phyloP scores from a whole-genome alignment of 371 early-diverging fungal genomes.

The Mucor indicus region DNA sequence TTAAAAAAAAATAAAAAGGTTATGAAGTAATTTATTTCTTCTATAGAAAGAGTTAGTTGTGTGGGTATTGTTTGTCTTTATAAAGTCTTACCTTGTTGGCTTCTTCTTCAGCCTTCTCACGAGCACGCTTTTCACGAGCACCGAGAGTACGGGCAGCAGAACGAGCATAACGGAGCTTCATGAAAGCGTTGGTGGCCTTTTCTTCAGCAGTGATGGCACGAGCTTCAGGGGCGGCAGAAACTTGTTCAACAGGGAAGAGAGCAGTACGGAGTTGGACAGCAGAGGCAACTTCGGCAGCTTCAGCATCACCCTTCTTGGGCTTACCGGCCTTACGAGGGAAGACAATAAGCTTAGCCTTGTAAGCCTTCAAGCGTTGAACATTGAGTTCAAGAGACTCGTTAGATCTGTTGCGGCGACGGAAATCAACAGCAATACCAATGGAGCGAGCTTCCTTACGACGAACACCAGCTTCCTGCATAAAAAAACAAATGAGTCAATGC shows the following conservation, averaged over 20 bases:
- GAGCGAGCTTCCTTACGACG: slow-evolving; percentile 92
- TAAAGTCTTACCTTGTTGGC: slow-evolving; percentile 75
- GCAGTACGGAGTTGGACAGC: slow-evolving; percentile 75
- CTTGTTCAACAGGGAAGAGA: slow-evolving; percentile 75
- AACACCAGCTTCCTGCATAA: slow-evolving; percentile 85
- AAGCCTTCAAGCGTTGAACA: slow-evolving; percentile 96
- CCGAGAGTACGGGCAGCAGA: slow-evolving; percentile 81
- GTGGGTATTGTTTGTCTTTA: not conserved
- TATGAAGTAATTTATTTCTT: slow-evolving; percentile 33
- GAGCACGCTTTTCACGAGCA: slow-evolving; percentile 78
- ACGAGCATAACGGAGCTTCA: slow-evolving; percentile 87
- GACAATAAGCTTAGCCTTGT: slow-evolving; percentile 85
- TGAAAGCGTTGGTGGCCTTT: slow-evolving; percentile 79
- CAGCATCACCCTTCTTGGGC: slow-evolving; percentile 74
- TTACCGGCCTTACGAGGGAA: slow-evolving; percentile 78
- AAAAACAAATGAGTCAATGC: not conserved
- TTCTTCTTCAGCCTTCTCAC: slow-evolving; percentile 82
- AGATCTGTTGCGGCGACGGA: slow-evolving; percentile 97
- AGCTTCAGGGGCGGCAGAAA: slow-evolving; percentile 63
- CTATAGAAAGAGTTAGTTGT: slow-evolving; percentile 12
- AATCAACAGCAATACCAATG: slow-evolving; percentile 98
- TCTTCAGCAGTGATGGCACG: slow-evolving; percentile 85
- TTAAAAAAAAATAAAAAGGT: slow-evolving; percentile 1
- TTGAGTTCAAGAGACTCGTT: slow-evolving; percentile 95
- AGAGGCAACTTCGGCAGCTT: slow-evolving; percentile 59